Conservation (phyloP, 192 early-diverging fungal genomes). For the Podila verticillata region DNA sequence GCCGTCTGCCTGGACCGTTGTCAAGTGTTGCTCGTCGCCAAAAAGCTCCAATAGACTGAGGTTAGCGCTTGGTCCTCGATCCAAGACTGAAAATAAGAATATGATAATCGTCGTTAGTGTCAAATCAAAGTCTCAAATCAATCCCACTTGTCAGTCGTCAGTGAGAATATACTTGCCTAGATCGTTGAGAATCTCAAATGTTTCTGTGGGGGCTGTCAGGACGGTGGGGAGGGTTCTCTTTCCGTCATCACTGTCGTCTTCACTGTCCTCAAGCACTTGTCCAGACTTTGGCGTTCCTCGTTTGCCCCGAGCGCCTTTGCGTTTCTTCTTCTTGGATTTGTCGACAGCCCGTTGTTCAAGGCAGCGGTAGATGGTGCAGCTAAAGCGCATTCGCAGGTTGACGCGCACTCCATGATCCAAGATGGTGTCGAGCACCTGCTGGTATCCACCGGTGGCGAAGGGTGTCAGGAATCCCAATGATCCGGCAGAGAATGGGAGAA, state of each 20-base stretch:
- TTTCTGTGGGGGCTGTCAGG: conserved; percentile 70
- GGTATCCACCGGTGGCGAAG: conserved; percentile 76
- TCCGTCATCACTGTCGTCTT: conserved; percentile 45
- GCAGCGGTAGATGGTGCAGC: conserved; percentile 87
- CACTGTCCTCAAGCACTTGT: conserved; percentile 10
- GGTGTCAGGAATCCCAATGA: conserved; percentile 96
- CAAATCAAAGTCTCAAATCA: too few relatives aligned
- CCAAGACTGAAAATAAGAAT: conserved; percentile 67
- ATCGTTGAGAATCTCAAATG: conserved; percentile 95
- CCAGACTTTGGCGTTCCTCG: conserved; percentile 9
- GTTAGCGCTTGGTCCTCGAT: conserved; percentile 93
- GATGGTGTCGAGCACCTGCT: conserved; percentile 67
- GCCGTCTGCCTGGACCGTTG: conserved; percentile 97
- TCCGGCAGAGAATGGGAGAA: conserved; percentile 94
- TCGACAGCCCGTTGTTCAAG: conserved; percentile 35
- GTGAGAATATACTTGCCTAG: conserved; percentile 47
- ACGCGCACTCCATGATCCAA: conserved; percentile 77
- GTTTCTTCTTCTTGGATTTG: conserved; percentile 53
- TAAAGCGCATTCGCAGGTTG: conserved; percentile 90
- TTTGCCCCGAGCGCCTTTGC: conserved; percentile 39
- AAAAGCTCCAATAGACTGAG: conserved; percentile 88
- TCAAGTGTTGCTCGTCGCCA: conserved; percentile 89
- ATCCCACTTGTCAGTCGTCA: too few relatives aligned
- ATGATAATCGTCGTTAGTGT: not conserved
- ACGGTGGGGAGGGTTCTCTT: conserved; percentile 60